Evolutionary conservation across 1,284 basidiomycete species (phyloP).

Genomic region (Microbotryum scabiosae): DNA sequence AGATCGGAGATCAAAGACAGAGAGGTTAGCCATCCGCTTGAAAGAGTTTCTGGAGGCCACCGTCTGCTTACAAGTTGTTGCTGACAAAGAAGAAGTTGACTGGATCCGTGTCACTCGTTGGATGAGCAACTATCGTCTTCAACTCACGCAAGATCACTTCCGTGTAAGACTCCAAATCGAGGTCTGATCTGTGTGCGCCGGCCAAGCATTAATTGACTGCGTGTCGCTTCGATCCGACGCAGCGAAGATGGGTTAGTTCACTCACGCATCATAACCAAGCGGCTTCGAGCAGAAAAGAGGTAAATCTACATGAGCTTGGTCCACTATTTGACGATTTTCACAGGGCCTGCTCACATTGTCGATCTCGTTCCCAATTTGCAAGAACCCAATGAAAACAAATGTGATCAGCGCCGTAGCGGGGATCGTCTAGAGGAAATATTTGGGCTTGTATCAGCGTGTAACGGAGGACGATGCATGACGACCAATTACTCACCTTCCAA

Average conservation of each 20-base stretch:
- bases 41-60: no score
- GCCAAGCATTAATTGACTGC: no score
- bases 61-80: background rate
- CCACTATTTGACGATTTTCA: background rate
- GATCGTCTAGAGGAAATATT: background rate
- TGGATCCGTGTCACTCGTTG: conserved; percentile 44
- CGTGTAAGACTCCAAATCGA: conserved; percentile 60
- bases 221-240: no score
- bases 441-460: background rate
- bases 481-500: conserved; percentile 39
- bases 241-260: background rate
- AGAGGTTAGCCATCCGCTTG: no score
- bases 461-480: background rate
- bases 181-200: conserved; percentile 43
- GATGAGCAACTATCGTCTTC: conserved; percentile 57
- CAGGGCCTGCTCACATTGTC: background rate
- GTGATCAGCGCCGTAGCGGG: conserved; percentile 13
- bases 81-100: conserved; percentile 46
- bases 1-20: no score
- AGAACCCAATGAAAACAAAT: conserved; percentile 46
- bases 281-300: conserved; percentile 44
- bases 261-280: conserved; percentile 46
- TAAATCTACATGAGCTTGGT: background rate
- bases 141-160: conserved; percentile 54
- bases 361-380: conserved; percentile 59